phyloP scores from a whole-genome alignment of 345 rosid genomes.

The Camelina neglecta region DNA sequence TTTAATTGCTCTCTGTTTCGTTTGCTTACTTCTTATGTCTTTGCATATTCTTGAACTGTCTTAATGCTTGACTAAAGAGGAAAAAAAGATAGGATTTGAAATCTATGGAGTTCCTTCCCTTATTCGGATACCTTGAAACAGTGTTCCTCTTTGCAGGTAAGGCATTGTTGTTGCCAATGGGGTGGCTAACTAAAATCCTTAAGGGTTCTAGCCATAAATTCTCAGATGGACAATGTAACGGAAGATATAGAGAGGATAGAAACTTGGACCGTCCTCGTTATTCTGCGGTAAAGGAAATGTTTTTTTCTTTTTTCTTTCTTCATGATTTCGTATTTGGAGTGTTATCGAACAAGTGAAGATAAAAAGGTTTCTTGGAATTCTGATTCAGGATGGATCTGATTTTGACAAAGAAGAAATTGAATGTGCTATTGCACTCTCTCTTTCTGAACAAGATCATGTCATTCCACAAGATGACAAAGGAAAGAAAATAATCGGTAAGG shows the following conservation, averaged over 20 bases:
- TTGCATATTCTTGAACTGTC: conserved; percentile 31
- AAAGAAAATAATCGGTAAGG: conserved; percentile 77
- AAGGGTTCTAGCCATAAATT: conserved; percentile 64
- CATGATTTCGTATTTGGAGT: neutral
- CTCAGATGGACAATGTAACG: conserved; percentile 53
- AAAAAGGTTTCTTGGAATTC: conserved; percentile 14
- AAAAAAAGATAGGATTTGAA: neutral
- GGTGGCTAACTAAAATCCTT: conserved; percentile 81
- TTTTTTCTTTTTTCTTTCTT: neutral
- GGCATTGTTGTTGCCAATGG: conserved; percentile 57
- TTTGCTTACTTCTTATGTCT: conserved; percentile 7
- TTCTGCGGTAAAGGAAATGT: conserved; percentile 57
- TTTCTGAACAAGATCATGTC: conserved; percentile 68
- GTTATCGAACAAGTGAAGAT: neutral
- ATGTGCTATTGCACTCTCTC: conserved; percentile 81
- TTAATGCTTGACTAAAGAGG: conserved; percentile 7
- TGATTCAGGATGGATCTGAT: conserved; percentile 73
- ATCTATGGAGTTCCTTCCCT: conserved; percentile 28
- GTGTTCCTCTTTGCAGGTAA: conserved; percentile 47
- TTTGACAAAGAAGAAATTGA: conserved; percentile 85
- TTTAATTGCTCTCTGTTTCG: conserved; percentile 27
- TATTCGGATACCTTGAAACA: conserved; percentile 26
- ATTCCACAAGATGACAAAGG: conserved; percentile 71
- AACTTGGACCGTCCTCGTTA: conserved; percentile 60
- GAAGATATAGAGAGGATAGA: conserved; percentile 55